phyloP scores from a whole-genome alignment of 2,329 filamentous ascomycete genomes.

The Fusarium palustre region DNA sequence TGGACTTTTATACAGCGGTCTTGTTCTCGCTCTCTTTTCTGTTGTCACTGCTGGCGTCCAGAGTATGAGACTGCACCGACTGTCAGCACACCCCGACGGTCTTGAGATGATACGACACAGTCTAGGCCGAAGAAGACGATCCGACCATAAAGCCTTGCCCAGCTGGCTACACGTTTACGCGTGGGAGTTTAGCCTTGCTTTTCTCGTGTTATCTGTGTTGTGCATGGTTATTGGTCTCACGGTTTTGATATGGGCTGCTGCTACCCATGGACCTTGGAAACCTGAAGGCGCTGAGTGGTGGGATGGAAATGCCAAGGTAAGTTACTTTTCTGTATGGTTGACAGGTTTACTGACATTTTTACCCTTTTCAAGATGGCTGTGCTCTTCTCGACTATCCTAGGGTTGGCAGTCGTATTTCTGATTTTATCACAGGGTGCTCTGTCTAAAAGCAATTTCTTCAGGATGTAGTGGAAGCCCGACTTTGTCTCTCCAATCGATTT shows the following conservation, averaged over 20 bases:
- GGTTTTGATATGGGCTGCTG: constrained; percentile 13
- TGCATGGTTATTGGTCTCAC: constrained; percentile 12
- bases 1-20: constrained; percentile 8
- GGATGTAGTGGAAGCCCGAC: not conserved
- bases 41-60: constrained; percentile 14
- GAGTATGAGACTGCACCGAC: constrained; percentile 21
- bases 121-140: constrained; percentile 2
- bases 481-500: not conserved
- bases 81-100: constrained; percentile 15
- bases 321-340: not conserved
- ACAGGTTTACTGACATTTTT: not conserved
- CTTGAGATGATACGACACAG: constrained; percentile 7
- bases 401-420: not conserved
- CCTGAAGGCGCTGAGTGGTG: constrained; percentile 4
- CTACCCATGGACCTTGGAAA: constrained; percentile 2
- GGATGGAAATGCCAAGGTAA: constrained; percentile 16
- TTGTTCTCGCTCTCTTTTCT: constrained; percentile 20
- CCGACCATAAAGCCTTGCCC: not conserved
- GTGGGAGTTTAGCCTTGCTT: constrained; percentile 21
- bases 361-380: constrained; percentile 5
- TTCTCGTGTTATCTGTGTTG: constrained; percentile 9
- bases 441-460: not conserved
- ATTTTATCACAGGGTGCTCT: constrained; percentile 12
- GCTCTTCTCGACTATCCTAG: constrained; percentile 2
- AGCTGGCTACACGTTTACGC: constrained; percentile 18